A percentile compares a stretch with the other conserved stretches of the same genome.
Evolutionary conservation across 768 basidiomycete species (phyloP).

Genomic region (Daedaleopsis nitida): DNA sequence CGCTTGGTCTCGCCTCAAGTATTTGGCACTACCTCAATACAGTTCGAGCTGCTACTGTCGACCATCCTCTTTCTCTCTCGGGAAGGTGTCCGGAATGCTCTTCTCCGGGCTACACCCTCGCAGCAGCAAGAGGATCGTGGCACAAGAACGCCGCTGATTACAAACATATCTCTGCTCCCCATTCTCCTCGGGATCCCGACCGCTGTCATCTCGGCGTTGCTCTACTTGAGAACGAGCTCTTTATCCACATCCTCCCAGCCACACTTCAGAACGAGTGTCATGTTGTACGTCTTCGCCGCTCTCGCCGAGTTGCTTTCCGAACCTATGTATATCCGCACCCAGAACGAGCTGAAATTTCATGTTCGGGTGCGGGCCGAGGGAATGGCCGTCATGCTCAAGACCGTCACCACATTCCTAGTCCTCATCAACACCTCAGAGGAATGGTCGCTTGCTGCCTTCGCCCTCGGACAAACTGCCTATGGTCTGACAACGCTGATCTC

Average conservation of each 20-base stretch:
- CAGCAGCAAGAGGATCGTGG: conserved; percentile 2
- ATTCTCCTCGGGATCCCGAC: conserved; percentile 68
- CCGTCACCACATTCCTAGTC: conserved; percentile 67
- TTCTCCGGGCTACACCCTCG: conserved; percentile 57
- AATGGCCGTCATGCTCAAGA: conserved; percentile 72
- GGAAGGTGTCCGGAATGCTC: conserved; percentile 89
- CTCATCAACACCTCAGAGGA: conserved; percentile 48
- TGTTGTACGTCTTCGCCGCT: conserved; percentile 73
- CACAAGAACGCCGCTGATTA: conserved; percentile 17
- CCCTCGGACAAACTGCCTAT: conserved; percentile 81
- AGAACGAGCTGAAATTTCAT: conserved; percentile 70
- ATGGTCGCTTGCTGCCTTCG: conserved; percentile 80
- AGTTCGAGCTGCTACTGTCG: conserved; percentile 89
- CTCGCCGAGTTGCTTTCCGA: conserved; percentile 80
- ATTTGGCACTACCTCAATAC: conserved; percentile 90
- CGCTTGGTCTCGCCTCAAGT: conserved; percentile 82
- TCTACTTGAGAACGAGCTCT: conserved; percentile 60
- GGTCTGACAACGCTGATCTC: conserved; percentile 54
- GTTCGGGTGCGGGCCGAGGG: conserved; percentile 88
- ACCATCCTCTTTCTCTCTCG: conserved; percentile 90
- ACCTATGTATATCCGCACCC: conserved; percentile 49
- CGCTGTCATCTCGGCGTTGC: conserved; percentile 48
- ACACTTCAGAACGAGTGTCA: conserved; percentile 62
- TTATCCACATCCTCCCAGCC: conserved; percentile 60
- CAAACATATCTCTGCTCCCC: conserved; percentile 67